Evolutionary conservation across 148 eudicot species (phyloP).

Genomic region (Camellia lanceoleosa): DNA sequence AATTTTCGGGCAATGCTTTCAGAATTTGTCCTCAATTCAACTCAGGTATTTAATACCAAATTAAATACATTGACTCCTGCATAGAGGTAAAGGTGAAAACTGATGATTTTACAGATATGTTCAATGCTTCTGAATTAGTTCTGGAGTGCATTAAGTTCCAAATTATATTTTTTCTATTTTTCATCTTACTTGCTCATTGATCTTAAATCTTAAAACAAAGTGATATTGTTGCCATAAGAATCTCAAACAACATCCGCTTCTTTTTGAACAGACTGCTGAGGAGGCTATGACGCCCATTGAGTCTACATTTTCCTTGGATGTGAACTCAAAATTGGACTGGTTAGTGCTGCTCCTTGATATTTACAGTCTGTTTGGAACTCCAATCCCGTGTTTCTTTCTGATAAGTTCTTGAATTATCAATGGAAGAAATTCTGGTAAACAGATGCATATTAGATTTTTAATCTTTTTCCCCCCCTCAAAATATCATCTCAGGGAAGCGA

Average conservation of each 20-base stretch:
- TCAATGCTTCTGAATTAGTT: not conserved
- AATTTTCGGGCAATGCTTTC: not conserved
- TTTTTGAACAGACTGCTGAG: constrained; percentile 75
- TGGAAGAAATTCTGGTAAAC: not conserved
- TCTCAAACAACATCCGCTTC: constrained; percentile 13
- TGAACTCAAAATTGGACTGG: constrained; percentile 95
- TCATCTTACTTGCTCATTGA: not conserved
- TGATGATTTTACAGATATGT: not conserved
- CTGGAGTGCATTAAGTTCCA: not conserved
- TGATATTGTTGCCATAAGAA: not conserved
- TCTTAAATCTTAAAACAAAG: not conserved
- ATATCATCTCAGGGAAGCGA: constrained; percentile 77
- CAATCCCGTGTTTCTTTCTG: constrained; percentile 7
- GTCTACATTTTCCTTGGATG: constrained; percentile 92
- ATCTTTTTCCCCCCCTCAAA: not conserved
- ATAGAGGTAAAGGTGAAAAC: not conserved
- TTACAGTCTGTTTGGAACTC: not conserved
- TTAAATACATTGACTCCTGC: not conserved
- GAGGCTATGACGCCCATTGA: constrained; percentile 99
- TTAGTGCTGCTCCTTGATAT: constrained; percentile 25
- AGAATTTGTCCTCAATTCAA: not conserved
- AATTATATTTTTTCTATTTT: not conserved
- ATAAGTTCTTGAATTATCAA: not conserved
- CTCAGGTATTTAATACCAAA: not conserved
- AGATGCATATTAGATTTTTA: not conserved